phyloP scores from a whole-genome alignment of 768 basidiomycete genomes.

The Solioccasus polychromus region DNA sequence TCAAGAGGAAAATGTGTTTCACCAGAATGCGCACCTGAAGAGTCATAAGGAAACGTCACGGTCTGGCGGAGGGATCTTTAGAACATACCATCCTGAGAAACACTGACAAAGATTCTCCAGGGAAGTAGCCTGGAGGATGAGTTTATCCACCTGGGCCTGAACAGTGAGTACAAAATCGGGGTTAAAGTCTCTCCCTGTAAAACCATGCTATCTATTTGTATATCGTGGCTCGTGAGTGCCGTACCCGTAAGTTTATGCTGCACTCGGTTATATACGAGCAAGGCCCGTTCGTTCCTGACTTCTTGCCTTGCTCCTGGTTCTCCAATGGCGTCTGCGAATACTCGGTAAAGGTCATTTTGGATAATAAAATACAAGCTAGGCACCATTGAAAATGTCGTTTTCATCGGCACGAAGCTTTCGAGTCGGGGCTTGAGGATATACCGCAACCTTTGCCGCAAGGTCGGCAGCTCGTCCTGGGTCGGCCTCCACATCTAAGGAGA shows the following conservation, averaged over 20 bases:
- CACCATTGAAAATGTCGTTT: conserved; percentile 90
- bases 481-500: conserved; percentile 37
- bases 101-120: conserved; percentile 96
- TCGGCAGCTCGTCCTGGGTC: conserved; percentile 59
- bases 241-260: conserved; percentile 90
- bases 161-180: conserved; percentile 73
- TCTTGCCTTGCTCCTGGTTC: conserved; percentile 69
- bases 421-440: conserved; percentile 74
- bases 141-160: conserved; percentile 83
- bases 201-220: neutral
- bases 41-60: conserved; percentile 1
- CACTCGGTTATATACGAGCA: conserved; percentile 92
- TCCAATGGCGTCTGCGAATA: conserved; percentile 38
- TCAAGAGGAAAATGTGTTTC: conserved; percentile 14
- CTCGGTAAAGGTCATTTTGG: conserved; percentile 3
- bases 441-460: conserved; percentile 61
- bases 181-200: conserved; percentile 87
- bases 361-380: conserved; percentile 14
- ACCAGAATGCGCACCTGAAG: conserved; percentile 76
- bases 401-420: conserved; percentile 89
- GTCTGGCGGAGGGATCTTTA: neutral
- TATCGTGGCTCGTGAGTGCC: conserved; percentile 10
- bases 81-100: conserved; percentile 82
- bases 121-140: conserved; percentile 91
- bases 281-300: conserved; percentile 85